Evolutionary conservation across 352 stramenopile genomes (phyloP).

Genomic region (Globisporangium echinulatum): DNA sequence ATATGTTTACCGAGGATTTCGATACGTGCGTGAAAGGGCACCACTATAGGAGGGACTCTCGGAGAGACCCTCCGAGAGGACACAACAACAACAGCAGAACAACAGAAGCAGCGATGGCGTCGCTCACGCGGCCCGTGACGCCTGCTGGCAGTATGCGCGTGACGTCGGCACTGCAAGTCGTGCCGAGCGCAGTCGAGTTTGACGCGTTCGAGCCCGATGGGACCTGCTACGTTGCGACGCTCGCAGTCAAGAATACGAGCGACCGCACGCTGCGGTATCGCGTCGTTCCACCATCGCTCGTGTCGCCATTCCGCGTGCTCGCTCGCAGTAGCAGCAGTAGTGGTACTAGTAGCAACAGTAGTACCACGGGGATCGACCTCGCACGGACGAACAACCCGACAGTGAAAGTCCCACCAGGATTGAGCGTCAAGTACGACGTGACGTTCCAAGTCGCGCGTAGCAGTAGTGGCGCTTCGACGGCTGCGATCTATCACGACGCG

Average conservation of each 20-base stretch:
- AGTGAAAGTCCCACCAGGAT: conserved; percentile 48
- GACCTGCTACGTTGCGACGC: conserved; percentile 51
- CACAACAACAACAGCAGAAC: not conserved
- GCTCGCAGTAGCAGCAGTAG: conserved; percentile 15
- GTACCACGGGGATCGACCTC: conserved; percentile 33
- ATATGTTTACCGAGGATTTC: too few species aligned
- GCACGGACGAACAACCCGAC: conserved; percentile 62
- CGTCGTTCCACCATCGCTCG: conserved; percentile 35
- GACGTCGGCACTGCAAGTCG: conserved; percentile 49
- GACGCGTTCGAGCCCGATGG: conserved; percentile 39
- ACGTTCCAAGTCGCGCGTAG: conserved; percentile 28
- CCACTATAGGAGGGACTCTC: too few species aligned
- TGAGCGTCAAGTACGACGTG: conserved; percentile 60
- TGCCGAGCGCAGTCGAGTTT: conserved; percentile 62
- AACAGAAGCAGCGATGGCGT: not conserved
- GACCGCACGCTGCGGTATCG: conserved; percentile 55
- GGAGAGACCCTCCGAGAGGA: too few species aligned
- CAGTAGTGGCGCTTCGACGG: conserved; percentile 3
- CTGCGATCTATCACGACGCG: conserved; percentile 51
- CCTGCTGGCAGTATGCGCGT: conserved; percentile 12
- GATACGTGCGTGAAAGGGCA: too few species aligned
- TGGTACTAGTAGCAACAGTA: too few species aligned
- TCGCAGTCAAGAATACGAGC: conserved; percentile 67
- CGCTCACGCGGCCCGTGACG: conserved; percentile 5
- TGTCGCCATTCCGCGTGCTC: conserved; percentile 55